Evolutionary conservation across 2,329 filamentous ascomycete genomes (phyloP).

Genomic region (Trichoderma atroviride): DNA sequence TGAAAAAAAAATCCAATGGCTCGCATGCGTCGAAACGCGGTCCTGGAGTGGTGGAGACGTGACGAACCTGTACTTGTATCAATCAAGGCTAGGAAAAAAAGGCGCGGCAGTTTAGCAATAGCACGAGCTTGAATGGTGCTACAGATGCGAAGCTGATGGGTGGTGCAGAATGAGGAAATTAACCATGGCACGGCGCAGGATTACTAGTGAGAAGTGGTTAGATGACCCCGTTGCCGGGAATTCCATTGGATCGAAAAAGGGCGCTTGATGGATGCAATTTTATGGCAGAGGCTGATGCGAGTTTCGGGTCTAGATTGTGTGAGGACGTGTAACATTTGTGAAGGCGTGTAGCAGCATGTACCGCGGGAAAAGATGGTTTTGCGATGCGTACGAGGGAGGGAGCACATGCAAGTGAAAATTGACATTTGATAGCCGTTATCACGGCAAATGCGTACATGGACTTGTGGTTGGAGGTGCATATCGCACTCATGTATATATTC

Average conservation of each 20-base stretch:
- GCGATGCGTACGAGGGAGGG: neutral
- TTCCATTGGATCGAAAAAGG: neutral
- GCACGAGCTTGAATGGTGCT: neutral
- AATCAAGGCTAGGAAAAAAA: slow-evolving; percentile 23
- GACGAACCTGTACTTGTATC: neutral
- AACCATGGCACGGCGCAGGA: neutral
- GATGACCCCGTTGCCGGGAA: neutral
- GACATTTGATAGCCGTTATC: neutral
- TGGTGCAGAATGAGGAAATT: neutral
- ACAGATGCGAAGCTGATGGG: neutral
- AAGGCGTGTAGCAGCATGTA: no score
- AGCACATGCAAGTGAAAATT: neutral
- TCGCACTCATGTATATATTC: neutral
- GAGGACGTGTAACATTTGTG: neutral
- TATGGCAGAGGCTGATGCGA: neutral
- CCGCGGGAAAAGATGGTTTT: neutral
- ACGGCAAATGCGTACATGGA: neutral
- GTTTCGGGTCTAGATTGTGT: neutral
- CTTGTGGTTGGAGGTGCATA: neutral
- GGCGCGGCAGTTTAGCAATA: neutral
- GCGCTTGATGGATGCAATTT: neutral
- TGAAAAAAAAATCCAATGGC: slow-evolving; percentile 20
- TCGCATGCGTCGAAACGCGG: slow-evolving; percentile 26
- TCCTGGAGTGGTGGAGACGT: slow-evolving; percentile 27
- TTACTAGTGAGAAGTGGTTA: neutral